phyloP scores from a whole-genome alignment of 2,329 filamentous ascomycete species.

The Aspergillus tamarii region DNA sequence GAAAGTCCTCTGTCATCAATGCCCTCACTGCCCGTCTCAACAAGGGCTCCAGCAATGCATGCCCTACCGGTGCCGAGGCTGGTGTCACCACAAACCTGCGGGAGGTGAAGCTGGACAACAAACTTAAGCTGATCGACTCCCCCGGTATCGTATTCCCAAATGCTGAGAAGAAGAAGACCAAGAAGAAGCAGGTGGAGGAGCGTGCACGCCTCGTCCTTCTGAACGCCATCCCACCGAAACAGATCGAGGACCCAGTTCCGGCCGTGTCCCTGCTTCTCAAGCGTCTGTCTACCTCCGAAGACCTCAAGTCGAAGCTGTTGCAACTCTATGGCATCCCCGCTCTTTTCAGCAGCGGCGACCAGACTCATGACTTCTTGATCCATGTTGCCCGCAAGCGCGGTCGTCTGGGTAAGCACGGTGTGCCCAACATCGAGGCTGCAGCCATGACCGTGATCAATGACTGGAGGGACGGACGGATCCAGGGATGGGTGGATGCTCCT shows the following conservation, averaged over 20 bases:
- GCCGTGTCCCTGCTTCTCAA: slow-evolving; percentile 84
- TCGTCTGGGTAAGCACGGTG: slow-evolving; percentile 81
- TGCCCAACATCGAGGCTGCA: slow-evolving; percentile 84
- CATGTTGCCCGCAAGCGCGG: slow-evolving; percentile 95
- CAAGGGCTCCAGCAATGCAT: slow-evolving; percentile 66
- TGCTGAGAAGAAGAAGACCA: slow-evolving; percentile 57
- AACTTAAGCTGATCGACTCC: slow-evolving; percentile 89
- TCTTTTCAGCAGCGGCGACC: slow-evolving; percentile 73
- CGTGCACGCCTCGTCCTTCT: slow-evolving; percentile 81
- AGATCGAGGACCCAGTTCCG: slow-evolving; percentile 89
- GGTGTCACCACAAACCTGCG: slow-evolving; percentile 88
- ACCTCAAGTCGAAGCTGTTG: slow-evolving; percentile 77
- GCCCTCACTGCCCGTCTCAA: slow-evolving; percentile 78
- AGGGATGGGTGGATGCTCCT: slow-evolving; percentile 85
- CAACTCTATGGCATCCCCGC: slow-evolving; percentile 83
- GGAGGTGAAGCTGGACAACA: slow-evolving; percentile 91
- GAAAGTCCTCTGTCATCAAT: slow-evolving; percentile 96
- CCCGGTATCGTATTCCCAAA: slow-evolving; percentile 93
- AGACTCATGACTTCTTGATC: slow-evolving; percentile 87
- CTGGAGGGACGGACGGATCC: slow-evolving; percentile 92
- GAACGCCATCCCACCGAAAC: slow-evolving; percentile 89
- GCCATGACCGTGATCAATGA: slow-evolving; percentile 95
- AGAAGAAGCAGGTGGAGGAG: slow-evolving; percentile 70
- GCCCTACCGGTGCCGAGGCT: slow-evolving; percentile 86
- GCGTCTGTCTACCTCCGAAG: slow-evolving; percentile 72